A percentile compares a stretch with the other conserved stretches of the same genome.
These are phyloP conservation scores for Hypoxylon crocopeplum DNA, from an alignment of 495 filamentous ascomycete genomes.

Conservation along the genomic window DNA sequence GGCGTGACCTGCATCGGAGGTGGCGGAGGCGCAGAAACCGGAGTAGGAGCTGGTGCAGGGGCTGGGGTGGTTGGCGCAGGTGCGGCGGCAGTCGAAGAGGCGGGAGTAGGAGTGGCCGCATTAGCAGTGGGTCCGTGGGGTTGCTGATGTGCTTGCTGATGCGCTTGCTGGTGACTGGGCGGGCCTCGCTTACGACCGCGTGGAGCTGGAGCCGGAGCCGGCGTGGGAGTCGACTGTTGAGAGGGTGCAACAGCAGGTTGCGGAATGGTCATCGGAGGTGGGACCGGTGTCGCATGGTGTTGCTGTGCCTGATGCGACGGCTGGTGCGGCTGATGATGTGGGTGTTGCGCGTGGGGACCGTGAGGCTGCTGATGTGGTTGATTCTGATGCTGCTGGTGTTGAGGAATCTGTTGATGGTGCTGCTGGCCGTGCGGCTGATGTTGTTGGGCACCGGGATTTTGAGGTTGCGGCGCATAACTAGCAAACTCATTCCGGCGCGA, in stretches of 20 bases:
- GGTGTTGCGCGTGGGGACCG: slow-evolving; percentile 37
- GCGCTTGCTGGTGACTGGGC: slow-evolving; percentile 34
- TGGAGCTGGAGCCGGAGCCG: slow-evolving; percentile 41
- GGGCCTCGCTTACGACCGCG: slow-evolving; percentile 38
- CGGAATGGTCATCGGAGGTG: slow-evolving; percentile 48
- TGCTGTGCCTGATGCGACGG: slow-evolving; percentile 36
- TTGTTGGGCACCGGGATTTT: slow-evolving; percentile 39
- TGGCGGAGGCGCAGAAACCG: background rate
- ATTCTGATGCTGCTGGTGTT: slow-evolving; percentile 38
- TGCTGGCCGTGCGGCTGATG: slow-evolving; percentile 40
- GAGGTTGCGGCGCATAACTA: slow-evolving; percentile 34
- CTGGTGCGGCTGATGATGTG: slow-evolving; percentile 44
- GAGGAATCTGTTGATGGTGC: slow-evolving; percentile 37
- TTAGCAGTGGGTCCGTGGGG: slow-evolving; percentile 34
- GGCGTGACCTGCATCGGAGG: slow-evolving; percentile 41
- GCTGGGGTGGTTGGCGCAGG: slow-evolving; percentile 13
- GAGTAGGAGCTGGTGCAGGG: too few species aligned
- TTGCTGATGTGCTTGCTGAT: slow-evolving; percentile 31
- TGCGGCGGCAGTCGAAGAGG: slow-evolving; percentile 29
- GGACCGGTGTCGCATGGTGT: slow-evolving; percentile 50
- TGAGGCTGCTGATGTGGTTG: slow-evolving; percentile 35
- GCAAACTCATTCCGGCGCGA: slow-evolving; percentile 50
- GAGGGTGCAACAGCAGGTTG: slow-evolving; percentile 39
- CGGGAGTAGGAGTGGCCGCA: slow-evolving; percentile 27
- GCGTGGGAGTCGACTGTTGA: slow-evolving; percentile 52